Conservation (phyloP, 164 flowering plant species). For the Sedum album region DNA sequence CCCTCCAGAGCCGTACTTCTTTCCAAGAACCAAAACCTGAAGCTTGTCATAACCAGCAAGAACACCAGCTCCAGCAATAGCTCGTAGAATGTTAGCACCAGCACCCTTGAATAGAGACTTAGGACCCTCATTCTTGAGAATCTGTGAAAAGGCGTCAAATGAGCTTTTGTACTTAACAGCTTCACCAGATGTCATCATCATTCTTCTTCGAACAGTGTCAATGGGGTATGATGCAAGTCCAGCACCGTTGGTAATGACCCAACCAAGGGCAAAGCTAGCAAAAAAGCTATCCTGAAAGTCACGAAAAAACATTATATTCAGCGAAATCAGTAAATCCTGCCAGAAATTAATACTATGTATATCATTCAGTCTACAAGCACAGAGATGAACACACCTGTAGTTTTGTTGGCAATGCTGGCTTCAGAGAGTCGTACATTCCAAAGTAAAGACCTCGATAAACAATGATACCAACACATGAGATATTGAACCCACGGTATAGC, state of each 20-base stretch:
- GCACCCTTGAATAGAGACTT: conserved; percentile 58
- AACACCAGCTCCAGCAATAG: conserved; percentile 75
- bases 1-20: too few species aligned
- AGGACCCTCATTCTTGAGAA: conserved; percentile 55
- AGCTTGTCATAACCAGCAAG: conserved; percentile 69
- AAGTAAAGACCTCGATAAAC: too few species aligned
- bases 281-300: too few species aligned
- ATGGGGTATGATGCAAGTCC: too few species aligned
- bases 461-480: too few species aligned
- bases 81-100: conserved; percentile 67
- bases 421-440: too few species aligned
- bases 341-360: not conserved
- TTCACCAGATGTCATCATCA: conserved; percentile 61
- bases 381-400: conserved; percentile 41
- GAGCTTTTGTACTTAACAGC: conserved; percentile 73
- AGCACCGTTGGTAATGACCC: too few species aligned
- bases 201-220: too few species aligned
- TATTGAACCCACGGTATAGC: conserved; percentile 80
- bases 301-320: too few species aligned
- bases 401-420: conserved; percentile 37
- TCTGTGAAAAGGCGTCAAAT: conserved; percentile 47
- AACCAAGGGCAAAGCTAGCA: too few species aligned
- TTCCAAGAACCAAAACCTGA: conserved; percentile 47
- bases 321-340: not conserved
- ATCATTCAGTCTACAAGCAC: not conserved